Base-by-base conservation (phyloP, 2,329 filamentous ascomycete genomes). In the Colletotrichum tropicicola region DNA sequence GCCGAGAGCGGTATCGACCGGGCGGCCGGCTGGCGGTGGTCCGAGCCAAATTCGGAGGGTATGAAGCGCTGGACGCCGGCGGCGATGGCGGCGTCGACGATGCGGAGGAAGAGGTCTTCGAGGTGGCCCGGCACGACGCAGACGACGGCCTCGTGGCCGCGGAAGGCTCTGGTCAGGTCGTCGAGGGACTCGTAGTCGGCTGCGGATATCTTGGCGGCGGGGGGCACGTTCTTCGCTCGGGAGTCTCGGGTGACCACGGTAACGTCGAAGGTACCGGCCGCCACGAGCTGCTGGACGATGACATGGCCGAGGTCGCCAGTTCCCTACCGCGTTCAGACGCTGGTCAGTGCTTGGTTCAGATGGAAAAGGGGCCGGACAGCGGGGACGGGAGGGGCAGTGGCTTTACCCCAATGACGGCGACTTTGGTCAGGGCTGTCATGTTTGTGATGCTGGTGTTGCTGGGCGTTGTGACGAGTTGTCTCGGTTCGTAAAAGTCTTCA, bases 71-170 rank as follows among this genome's bases (percentile, higher is more conserved):
- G 78, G 5, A 88, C 84, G 15, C 84, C 83, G 7, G 84, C 85
- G 7, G 77, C 76, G 23, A 85, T 77, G 27, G 83, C 80, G 2
- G 83, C 85, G 59, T 87, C 81, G 45, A 87, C 80, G 62, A 87
- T 72, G 39, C 77, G 78, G 32, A 77, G 74, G 66, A 88, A 85
- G 21, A 74, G 73, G 67, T 86, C 83, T 12, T 67, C 63, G 13
- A 39, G 59, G n/a, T 59, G 32, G 6, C 83, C 70, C 13, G 77
- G 79, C 27, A 87, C 75, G 2, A 80, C 75, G 15, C 79, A 80
- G 27, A 88, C 73, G n/a, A 89, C 78, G 1, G 83, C 88, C 66
- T 89, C 87, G 59, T 87, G 82, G 57, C 83, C 86, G 45, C 80
- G 68, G 52, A 91, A 82, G 0, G 83, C 84, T 1, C 76, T 66